Evolutionary conservation across 768 basidiomycete species (phyloP), one percentile per base, ranked within the genome.

Genomic region (Termitomyces eurrhizus): DNA sequence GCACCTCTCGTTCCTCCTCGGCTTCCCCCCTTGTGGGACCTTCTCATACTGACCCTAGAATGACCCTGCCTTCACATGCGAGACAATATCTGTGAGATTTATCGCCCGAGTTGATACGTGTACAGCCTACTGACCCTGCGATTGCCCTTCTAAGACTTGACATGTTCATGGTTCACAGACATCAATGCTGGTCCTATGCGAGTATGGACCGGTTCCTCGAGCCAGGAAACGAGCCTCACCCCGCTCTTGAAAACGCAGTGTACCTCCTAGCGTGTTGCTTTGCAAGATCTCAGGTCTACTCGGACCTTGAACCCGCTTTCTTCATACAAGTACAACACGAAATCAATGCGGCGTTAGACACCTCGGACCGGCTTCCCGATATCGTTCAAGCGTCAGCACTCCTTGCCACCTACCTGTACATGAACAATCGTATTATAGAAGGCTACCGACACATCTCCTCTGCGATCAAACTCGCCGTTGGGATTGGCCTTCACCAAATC

Each of bases 401-500:
- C 33, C 77, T 88, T 54, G 81, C 84, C 2, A 74, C 82, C 36
- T 87, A 86, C 68, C 81, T 83, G 66, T 87, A 82, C 68, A 77
- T 78, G 69, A 83, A 84, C 58, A 78, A 78, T 52, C 78, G 84
- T 12, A 69, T 76, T 32, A 76, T 85, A 36, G 85, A 88, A 66
- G 86, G 83, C 4, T 85, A 85, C 69, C 79, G 82, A 37, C 84
- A 87, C 62, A 78, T 85, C 2, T 84, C 81, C 62, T 80, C 81
- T 16, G 83, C 85, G 6, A 81, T 84, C 44, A 78, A 84, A n/a
- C 76, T 87, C 24, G 83, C 85, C n/a, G 75, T 83, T 21, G 82
- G 80, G 12, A 77, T 84, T n/a, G 83, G 83, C 32, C 71, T 87
- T 14, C 83, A 86, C 68, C 83, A 83, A 64, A 76, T 86, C 50